Base-by-base conservation (phyloP, 2,329 filamentous ascomycete species). In the Aureobasidium leucospermi region DNA sequence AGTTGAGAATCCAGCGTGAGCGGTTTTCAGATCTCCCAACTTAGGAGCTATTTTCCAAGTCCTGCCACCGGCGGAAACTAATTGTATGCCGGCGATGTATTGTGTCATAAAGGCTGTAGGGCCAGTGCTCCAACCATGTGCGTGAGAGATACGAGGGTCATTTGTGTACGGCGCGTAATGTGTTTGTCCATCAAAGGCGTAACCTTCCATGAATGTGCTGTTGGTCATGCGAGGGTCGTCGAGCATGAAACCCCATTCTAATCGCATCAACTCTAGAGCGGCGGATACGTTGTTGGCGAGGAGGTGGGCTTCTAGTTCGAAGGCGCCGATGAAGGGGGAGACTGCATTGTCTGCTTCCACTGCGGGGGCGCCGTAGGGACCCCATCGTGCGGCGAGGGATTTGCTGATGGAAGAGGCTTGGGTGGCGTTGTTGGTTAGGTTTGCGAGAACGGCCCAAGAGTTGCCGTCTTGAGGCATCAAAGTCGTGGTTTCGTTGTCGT, bases 391-490 rank as follows among this genome's bases (percentile, higher is more conserved):
- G 9, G 67, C 66, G 0, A 80, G 70, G n/a, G 69, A 68, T 2
- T 62, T 58, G 31, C 73, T 76, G 53, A 79, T 68, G 4, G 62
- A 58, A 9, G 52, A 56, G 16, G 64, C 65, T 58, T 70, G 67
- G 0, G 63, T 63, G 6, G 65, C 62, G 6, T 63, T 61, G 13
- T 67, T 68, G 39, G 65, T 71, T 41, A 69, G 60, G 53, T 70
- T 71, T 60, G 70, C 67, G 45, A 75, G 65, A 16, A 76, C 63
- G 0, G 76, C 68, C 73, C 74, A 75, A 49, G 67, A 63, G 58
- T 76, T 76, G 6, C 74, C 82, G 62, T 85, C 83, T 70, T 87
- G 83, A 0, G 83, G 82, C 62, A 70, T 64, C 1, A 75, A 66
- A 5, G 63, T 67, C 6, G 72, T 74, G 7, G 71, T 73, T 9